Evolutionary conservation across 768 basidiomycete species (phyloP).

Genomic region (Calvatia gigantea): DNA sequence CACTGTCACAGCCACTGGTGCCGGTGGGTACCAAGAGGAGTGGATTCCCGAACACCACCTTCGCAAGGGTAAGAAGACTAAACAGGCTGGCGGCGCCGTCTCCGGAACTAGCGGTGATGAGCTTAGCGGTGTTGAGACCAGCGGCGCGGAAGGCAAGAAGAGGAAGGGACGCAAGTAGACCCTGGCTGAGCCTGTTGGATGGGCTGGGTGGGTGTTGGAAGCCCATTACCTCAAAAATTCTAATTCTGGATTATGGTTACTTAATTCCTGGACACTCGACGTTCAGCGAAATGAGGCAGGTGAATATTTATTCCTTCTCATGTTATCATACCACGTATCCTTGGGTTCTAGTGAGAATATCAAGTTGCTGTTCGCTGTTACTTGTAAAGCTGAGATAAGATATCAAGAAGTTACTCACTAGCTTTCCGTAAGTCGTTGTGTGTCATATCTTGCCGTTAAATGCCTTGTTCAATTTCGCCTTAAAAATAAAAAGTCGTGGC

Average conservation of each 20-base stretch:
- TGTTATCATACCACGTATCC: neutral
- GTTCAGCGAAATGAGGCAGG: neutral
- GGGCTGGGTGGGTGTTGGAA: neutral
- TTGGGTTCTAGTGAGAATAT: too few species aligned
- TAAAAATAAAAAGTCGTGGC: too few species aligned
- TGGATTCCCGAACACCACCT: conserved; percentile 93
- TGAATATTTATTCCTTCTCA: conserved; percentile 1
- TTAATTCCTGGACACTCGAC: conserved; percentile 6
- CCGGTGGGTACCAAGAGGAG: conserved; percentile 78
- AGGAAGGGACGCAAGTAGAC: conserved; percentile 45
- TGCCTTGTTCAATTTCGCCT: too few species aligned
- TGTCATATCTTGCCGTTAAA: neutral
- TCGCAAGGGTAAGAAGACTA: conserved; percentile 56
- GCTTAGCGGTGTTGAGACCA: conserved; percentile 61
- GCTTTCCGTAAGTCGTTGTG: neutral
- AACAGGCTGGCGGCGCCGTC: conserved; percentile 41
- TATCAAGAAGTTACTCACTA: too few species aligned
- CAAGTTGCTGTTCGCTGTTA: neutral
- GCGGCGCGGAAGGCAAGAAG: conserved; percentile 60
- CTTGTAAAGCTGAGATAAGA: neutral
- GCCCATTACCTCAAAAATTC: conserved; percentile 1
- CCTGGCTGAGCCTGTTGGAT: neutral
- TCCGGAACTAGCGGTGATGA: conserved; percentile 61
- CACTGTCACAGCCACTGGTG: conserved; percentile 58
- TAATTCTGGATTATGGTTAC: conserved; percentile 2